Conservation (phyloP, 768 basidiomycete genomes). For the Gymnopilus dilepis region DNA sequence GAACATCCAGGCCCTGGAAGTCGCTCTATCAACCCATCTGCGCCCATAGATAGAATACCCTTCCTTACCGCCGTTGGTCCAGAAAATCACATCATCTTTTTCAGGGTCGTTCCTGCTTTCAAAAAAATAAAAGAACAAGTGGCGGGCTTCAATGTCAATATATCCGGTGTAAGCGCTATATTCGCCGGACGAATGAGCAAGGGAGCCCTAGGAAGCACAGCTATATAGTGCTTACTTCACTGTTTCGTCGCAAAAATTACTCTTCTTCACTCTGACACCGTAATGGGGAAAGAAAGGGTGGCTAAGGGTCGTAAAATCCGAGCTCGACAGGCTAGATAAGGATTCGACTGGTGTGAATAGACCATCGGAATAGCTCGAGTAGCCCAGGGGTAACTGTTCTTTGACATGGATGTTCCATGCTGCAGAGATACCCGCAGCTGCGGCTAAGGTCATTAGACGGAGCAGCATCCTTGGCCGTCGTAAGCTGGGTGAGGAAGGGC, state of each 20-base stretch:
- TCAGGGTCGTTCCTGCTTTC: slow-evolving; percentile 66
- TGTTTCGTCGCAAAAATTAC: slow-evolving; percentile 58
- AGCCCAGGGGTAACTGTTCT: not conserved
- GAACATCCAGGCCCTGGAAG: slow-evolving; percentile 46
- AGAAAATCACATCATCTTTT: slow-evolving; percentile 64
- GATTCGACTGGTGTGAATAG: slow-evolving; percentile 39
- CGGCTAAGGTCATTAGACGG: not conserved
- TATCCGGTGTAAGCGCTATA: slow-evolving; percentile 69
- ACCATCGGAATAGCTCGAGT: slow-evolving; percentile 19
- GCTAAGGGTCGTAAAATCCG: slow-evolving; percentile 40
- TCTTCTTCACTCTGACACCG: slow-evolving; percentile 62
- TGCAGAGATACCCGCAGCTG: not conserved
- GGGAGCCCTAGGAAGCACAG: not conserved
- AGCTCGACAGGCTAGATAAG: slow-evolving; percentile 34
- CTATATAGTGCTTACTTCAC: slow-evolving; percentile 43
- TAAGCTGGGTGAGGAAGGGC: not conserved
- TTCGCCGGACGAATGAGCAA: not conserved
- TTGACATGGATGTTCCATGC: slow-evolving; percentile 1
- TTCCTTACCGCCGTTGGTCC: slow-evolving; percentile 54
- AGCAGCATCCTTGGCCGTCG: not conserved
- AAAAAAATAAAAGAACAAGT: slow-evolving; percentile 80
- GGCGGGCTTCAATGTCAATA: slow-evolving; percentile 64
- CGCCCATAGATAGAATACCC: too few relatives aligned
- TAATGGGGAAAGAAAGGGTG: slow-evolving; percentile 59
- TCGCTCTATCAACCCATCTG: not conserved